Evolutionary conservation across 2,329 filamentous ascomycete genomes (phyloP).

Genomic region (Fusarium caatingaense): DNA sequence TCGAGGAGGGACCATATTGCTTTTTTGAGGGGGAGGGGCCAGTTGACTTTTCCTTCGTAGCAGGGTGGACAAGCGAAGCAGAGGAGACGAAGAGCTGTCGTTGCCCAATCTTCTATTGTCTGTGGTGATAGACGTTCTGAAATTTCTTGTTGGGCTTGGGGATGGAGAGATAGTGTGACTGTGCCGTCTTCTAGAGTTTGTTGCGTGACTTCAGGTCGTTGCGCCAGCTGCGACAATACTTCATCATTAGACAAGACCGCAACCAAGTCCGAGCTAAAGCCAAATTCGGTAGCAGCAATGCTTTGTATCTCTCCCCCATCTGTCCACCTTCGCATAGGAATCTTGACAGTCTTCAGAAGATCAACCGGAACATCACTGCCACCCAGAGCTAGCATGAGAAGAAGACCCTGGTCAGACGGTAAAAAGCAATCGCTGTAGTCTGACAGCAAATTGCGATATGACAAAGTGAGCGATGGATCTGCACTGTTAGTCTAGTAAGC

Average conservation of each 20-base stretch:
- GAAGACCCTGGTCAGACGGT: slow-evolving; percentile 39
- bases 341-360: slow-evolving; percentile 38
- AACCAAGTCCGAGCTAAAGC: slow-evolving; percentile 37
- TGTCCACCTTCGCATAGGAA: slow-evolving; percentile 44
- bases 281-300: slow-evolving; percentile 39
- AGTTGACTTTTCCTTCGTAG: slow-evolving; percentile 49
- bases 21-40: slow-evolving; percentile 43
- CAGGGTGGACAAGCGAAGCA: slow-evolving; percentile 49
- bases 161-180: slow-evolving; percentile 33
- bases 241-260: slow-evolving; percentile 32
- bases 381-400: slow-evolving; percentile 44
- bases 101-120: slow-evolving; percentile 36
- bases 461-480: slow-evolving; percentile 23
- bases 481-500: neutral
- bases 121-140: slow-evolving; percentile 17
- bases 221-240: slow-evolving; percentile 1
- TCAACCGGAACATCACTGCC: slow-evolving; percentile 39
- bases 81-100: slow-evolving; percentile 37
- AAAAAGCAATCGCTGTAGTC: slow-evolving; percentile 46
- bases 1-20: slow-evolving; percentile 47
- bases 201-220: slow-evolving; percentile 27
- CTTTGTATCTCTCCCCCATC: slow-evolving; percentile 44
- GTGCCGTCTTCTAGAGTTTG: slow-evolving; percentile 35
- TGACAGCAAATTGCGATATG: slow-evolving; percentile 41
- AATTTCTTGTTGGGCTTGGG: neutral